A percentile compares a stretch with the other conserved stretches of the same genome.
Conservation (phyloP, 257 asterid species). For the Mentha longifolia region DNA sequence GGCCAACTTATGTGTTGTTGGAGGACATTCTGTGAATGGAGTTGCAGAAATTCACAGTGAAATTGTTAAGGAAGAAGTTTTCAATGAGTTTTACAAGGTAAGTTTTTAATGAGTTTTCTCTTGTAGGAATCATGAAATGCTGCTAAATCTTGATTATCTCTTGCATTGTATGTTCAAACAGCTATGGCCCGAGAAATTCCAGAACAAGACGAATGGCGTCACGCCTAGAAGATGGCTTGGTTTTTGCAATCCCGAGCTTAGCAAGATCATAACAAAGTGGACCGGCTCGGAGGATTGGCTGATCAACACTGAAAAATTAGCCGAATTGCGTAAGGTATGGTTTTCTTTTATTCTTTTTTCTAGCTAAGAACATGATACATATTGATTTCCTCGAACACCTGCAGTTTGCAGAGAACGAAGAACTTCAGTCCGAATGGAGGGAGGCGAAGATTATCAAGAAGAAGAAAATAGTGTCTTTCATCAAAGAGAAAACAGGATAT, state of each 20-base stretch:
- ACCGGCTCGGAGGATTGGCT: slow-evolving; percentile 65
- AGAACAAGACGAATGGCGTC: slow-evolving; percentile 68
- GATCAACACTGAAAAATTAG: slow-evolving; percentile 48
- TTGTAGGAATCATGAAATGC: background rate
- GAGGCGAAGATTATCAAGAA: slow-evolving; percentile 55
- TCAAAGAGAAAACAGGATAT: slow-evolving; percentile 63
- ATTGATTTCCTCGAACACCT: slow-evolving; percentile 10
- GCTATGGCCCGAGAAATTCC: slow-evolving; percentile 72
- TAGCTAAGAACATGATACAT: background rate
- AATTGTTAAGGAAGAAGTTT: slow-evolving; percentile 80
- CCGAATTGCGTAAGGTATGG: slow-evolving; percentile 50
- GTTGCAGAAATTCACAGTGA: slow-evolving; percentile 92
- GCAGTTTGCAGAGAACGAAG: slow-evolving; percentile 57
- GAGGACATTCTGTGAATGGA: slow-evolving; percentile 92
- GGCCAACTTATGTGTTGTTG: slow-evolving; percentile 88
- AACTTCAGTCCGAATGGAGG: slow-evolving; percentile 62
- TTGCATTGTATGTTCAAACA: slow-evolving; percentile 31
- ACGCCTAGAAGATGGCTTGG: slow-evolving; percentile 70
- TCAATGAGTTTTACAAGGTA: slow-evolving; percentile 80
- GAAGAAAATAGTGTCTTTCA: slow-evolving; percentile 49
- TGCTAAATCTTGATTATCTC: slow-evolving; percentile 14
- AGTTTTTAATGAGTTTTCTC: too few relatives aligned
- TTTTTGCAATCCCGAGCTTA: slow-evolving; percentile 61
- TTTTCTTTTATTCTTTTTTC: background rate
- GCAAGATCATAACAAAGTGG: slow-evolving; percentile 62